Evolutionary conservation across 768 basidiomycete genomes (phyloP).

Genomic region (Termitomyces titanicus): DNA sequence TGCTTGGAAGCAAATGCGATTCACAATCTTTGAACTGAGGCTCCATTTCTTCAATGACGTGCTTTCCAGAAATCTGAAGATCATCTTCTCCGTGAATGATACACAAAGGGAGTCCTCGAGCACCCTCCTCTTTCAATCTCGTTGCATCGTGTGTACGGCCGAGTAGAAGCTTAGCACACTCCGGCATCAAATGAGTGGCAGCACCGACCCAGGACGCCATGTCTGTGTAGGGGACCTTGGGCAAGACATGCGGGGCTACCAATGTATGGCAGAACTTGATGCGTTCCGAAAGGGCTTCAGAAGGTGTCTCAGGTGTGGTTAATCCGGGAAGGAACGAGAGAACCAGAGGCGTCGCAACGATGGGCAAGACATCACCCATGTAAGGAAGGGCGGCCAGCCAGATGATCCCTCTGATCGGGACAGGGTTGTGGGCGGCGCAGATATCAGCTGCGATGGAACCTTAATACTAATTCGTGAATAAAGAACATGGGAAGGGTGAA

Average conservation of each 20-base stretch:
- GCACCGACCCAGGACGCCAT: background rate
- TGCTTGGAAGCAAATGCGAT: background rate
- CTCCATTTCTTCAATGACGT: too few relatives aligned
- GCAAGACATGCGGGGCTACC: background rate
- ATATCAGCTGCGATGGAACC: conserved; percentile 12
- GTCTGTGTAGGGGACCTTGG: background rate
- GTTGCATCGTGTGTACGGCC: background rate
- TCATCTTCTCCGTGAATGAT: background rate
- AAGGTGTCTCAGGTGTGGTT: background rate
- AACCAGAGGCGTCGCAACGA: conserved; percentile 10
- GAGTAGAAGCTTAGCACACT: background rate
- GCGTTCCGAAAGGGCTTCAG: background rate
- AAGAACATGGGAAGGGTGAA: background rate
- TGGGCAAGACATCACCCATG: conserved; percentile 10
- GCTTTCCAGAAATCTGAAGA: too few relatives aligned
- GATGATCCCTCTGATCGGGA: conserved; percentile 9
- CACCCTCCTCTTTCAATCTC: background rate
- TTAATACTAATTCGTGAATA: background rate
- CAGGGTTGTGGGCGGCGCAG: conserved; percentile 9
- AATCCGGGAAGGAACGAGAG: conserved; percentile 11
- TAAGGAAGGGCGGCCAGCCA: conserved; percentile 13
- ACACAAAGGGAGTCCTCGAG: background rate
- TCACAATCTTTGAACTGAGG: background rate
- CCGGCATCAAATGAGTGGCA: background rate
- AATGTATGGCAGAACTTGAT: background rate